Evolutionary conservation across 768 basidiomycete species (phyloP), one percentile per base, ranked within the genome.

Genomic region (Leccinum incarnatum): DNA sequence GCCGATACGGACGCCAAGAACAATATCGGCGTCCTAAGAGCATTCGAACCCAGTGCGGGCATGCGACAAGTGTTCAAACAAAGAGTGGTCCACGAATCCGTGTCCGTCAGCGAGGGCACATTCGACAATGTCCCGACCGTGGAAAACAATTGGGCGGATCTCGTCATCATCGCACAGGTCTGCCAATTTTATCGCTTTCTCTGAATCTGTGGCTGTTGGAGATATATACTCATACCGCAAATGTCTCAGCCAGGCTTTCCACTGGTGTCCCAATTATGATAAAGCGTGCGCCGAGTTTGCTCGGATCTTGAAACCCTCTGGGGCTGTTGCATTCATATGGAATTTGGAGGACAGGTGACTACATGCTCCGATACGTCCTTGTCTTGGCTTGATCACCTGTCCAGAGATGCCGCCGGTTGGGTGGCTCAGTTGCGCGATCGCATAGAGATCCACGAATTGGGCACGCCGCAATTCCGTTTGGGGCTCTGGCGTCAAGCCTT

Each of bases 231-330:
- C 55, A 54, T 66, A 59, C 48, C 57, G n/a, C n/a, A 51, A 42
- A 42, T 29, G 50, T 57, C 9, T 45, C 5, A 1, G 4, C 57
- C 69, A 95, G 87, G 95, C 95, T 15, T 97, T 88, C 72, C 95
- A 98, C 76, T 98, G 95, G 95, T 91, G 90, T 61, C 88, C 88
- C 10, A 83, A 95, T 69, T 88, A 86, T 68, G 81, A 84, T 49
- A 78, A 76, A 54, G 93, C 95, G 1, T 79, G 83, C 19, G 73
- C 73, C 0, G 95, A 97, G 69, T 91, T 96, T 64, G 80, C 84
- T 8, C 84, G 93, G 32, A 83, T 95, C 62, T 79, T 97, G 51
- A 90, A 89, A 67, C 88, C 91, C 0, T 74, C 75, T n/a, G 92
- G 92, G 2, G 72, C 80, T 1, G 79, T 89, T 17, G 86, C 80